Conservation (phyloP, 2,329 filamentous ascomycete species). For the Karstenula rhodostoma region DNA sequence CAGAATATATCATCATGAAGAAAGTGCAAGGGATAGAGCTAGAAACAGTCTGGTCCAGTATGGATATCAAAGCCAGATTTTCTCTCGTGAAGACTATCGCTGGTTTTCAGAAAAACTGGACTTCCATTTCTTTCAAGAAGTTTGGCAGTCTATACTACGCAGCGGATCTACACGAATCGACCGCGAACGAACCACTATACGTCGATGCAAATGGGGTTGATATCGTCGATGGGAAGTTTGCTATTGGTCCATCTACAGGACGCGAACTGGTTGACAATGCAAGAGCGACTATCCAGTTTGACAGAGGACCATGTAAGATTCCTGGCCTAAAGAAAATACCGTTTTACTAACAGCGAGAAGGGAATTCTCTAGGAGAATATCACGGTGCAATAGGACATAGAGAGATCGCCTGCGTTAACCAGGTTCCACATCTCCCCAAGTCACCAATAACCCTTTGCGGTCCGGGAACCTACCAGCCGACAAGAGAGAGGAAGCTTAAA, state of each 20-base stretch:
- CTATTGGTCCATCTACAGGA: conserved; percentile 48
- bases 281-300: conserved; percentile 37
- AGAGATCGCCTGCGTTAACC: conserved; percentile 42
- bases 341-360: conserved; percentile 32
- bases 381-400: conserved; percentile 42
- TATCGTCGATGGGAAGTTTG: conserved; percentile 38
- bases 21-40: conserved; percentile 40
- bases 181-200: conserved; percentile 24
- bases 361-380: conserved; percentile 42
- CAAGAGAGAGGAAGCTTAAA: conserved; percentile 40
- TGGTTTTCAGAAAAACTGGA: conserved; percentile 42
- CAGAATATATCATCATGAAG: conserved; percentile 47
- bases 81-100: conserved; percentile 39
- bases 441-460: conserved; percentile 47
- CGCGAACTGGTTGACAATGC: conserved; percentile 44
- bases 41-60: conserved; percentile 37
- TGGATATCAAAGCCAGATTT: conserved; percentile 35
- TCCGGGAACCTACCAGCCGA: conserved; percentile 49
- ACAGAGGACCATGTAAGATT: conserved; percentile 51
- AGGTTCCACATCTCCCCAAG: conserved; percentile 41
- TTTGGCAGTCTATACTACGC: conserved; percentile 42
- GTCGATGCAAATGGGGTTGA: conserved; percentile 25
- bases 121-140: conserved; percentile 37
- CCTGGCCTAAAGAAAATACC: conserved; percentile 13
- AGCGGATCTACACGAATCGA: conserved; percentile 33